Base-by-base conservation (phyloP, 2,329 filamentous ascomycete genomes). In the Penicillium sp. region DNA sequence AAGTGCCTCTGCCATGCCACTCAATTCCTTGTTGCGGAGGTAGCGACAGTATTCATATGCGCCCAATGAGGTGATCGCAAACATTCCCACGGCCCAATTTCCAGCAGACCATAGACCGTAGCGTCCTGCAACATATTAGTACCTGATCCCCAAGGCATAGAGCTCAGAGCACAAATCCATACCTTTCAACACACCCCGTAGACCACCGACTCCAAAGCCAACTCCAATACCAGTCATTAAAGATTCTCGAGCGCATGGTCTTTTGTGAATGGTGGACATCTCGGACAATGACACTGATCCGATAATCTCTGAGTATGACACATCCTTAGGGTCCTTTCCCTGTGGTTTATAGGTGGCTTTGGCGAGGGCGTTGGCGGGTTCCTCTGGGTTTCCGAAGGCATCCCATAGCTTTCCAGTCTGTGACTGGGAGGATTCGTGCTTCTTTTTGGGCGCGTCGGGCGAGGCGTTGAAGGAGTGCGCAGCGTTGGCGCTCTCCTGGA, bases 41-140 rank as follows among this genome's bases (percentile, higher is more conserved):
- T 86, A 87, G 67, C 92, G 86, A 76, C 93, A 97, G 67, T 89
- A 91, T 75, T 97, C 91, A 75, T 92, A 94, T 47, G 88, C 87
- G 29, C 82, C 81, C 44, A 89, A 79, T n/a, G 89, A 87, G 6
- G 83, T 83, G 18, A 88, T 70, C 22, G 87, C 79, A 71, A 94
- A 96, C 34, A 85, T 81, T 6, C 86, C 90, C 5, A 94, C 91
- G 0, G 91, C 92, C 89, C 90, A 96, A 67, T 95, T 95, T 34
- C 88, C 87, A 1, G 90, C 85, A 66, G 83, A 85, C 52, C 82
- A 83, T 57, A 91, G 75, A 16, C 82, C 80, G 40, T 82, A 85
- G 84, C 68, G 32, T 32, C 70, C 68, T 71, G 54, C 50, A 49
- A 58, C 55, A 46, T 24, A 44, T 59, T 52, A 61, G 42, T 34